phyloP scores from a whole-genome alignment of 371 early-diverging fungal species.

The Apophysomyces ossiformis region DNA sequence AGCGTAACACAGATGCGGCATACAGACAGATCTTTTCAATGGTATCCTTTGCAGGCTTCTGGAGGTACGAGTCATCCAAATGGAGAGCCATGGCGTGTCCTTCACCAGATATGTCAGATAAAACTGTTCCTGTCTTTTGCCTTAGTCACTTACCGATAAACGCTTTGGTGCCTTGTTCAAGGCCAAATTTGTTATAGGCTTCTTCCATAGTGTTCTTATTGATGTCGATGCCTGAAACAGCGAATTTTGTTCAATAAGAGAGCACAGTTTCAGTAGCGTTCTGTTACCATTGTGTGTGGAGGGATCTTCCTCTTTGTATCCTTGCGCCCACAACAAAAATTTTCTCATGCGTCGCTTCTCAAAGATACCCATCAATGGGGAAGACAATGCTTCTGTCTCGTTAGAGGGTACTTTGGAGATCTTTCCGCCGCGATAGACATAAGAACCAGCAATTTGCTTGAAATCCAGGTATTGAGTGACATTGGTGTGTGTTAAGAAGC shows the following conservation, averaged over 20 bases:
- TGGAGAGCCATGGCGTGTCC: conserved; percentile 99
- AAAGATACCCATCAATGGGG: conserved; percentile 91
- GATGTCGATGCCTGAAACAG: conserved; percentile 68
- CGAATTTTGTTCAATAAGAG: background rate
- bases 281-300: conserved; percentile 74
- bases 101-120: background rate
- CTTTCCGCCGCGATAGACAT: conserved; percentile 88
- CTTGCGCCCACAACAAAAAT: conserved; percentile 96
- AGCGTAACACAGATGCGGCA: conserved; percentile 93
- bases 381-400: conserved; percentile 87
- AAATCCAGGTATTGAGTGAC: conserved; percentile 98
- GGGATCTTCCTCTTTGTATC: conserved; percentile 82
- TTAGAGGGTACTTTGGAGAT: conserved; percentile 97
- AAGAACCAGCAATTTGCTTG: conserved; percentile 95
- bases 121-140: background rate
- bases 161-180: conserved; percentile 94
- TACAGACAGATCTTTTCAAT: conserved; percentile 95
- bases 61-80: conserved; percentile 93
- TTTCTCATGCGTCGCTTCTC: conserved; percentile 96
- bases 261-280: background rate
- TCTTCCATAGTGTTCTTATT: conserved; percentile 78
- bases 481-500: conserved; percentile 91
- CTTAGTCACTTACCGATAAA: conserved; percentile 74
- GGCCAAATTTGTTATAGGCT: conserved; percentile 92
- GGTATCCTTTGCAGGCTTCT: conserved; percentile 88